Evolutionary conservation across 2,329 filamentous ascomycete genomes (phyloP).

Genomic region (Fusarium continuum): DNA sequence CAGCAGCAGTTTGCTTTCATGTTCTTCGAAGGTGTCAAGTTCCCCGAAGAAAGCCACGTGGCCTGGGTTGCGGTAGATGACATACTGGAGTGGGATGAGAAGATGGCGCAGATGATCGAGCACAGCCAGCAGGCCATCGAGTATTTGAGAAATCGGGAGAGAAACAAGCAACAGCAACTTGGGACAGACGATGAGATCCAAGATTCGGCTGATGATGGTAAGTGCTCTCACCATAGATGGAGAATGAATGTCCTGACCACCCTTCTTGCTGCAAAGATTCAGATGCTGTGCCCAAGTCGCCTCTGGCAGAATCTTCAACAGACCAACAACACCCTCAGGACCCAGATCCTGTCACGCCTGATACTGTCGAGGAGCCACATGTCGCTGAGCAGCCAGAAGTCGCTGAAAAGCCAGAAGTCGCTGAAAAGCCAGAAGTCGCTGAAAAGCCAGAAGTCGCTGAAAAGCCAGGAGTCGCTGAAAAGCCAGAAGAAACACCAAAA

Average conservation of each 20-base stretch:
- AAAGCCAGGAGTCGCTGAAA: not conserved
- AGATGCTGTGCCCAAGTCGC: not conserved
- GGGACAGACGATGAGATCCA: not conserved
- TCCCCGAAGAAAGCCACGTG: conserved; percentile 13
- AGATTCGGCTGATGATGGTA: not conserved
- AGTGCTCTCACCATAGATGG: not conserved
- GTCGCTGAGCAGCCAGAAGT: not conserved
- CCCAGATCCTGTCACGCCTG: not conserved
- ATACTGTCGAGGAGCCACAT: not conserved
- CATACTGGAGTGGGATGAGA: not conserved
- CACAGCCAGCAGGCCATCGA: conserved; percentile 4
- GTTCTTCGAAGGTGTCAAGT: conserved; percentile 30
- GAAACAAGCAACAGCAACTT: not conserved
- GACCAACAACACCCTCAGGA: not conserved
- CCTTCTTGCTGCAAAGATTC: not conserved
- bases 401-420: too few relatives aligned
- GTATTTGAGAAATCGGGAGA: not conserved
- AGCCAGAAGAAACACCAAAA: not conserved
- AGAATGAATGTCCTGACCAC: not conserved
- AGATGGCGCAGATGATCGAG: not conserved
- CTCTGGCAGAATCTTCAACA: not conserved
- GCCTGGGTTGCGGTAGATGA: conserved; percentile 23
- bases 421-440: not conserved
- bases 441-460: not conserved
- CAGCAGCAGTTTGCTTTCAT: conserved; percentile 29